Evolutionary conservation across 2,329 filamentous ascomycete species (phyloP).

Genomic region (Colletotrichum coccodes): DNA sequence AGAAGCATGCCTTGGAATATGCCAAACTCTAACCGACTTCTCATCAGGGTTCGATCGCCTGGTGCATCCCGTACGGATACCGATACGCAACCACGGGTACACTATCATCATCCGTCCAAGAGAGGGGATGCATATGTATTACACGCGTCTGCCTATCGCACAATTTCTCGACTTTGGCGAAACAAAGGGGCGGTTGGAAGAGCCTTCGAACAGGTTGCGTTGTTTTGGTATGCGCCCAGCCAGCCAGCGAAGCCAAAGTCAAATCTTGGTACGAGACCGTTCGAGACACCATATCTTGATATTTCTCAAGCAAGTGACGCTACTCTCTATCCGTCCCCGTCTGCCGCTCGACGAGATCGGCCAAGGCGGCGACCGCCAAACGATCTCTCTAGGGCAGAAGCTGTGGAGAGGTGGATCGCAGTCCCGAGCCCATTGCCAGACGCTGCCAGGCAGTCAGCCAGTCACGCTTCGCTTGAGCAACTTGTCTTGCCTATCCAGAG

Average conservation of each 20-base stretch:
- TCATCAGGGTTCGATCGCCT: conserved; percentile 11
- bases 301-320: not conserved
- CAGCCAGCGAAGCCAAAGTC: not conserved
- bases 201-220: not conserved
- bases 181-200: not conserved
- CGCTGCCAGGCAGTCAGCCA: not conserved
- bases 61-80: not conserved
- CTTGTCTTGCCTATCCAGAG: conserved; percentile 1
- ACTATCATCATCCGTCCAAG: not conserved
- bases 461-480: not conserved
- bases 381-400: conserved; percentile 18
- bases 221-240: not conserved
- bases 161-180: not conserved
- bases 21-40: conserved; percentile 25
- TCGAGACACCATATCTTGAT: conserved; percentile 3
- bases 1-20: conserved; percentile 26
- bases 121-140: not conserved
- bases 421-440: not conserved
- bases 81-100: not conserved
- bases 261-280: conserved; percentile 2
- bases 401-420: conserved; percentile 14
- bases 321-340: conserved; percentile 4
- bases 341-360: conserved; percentile 5
- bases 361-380: conserved; percentile 19
- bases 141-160: not conserved